Percentiles rank a stretch among this genome's conserved stretches.
Evolutionary conservation across 177 flowering plant genomes (phyloP).

Genomic region (Vitis hybrid): DNA sequence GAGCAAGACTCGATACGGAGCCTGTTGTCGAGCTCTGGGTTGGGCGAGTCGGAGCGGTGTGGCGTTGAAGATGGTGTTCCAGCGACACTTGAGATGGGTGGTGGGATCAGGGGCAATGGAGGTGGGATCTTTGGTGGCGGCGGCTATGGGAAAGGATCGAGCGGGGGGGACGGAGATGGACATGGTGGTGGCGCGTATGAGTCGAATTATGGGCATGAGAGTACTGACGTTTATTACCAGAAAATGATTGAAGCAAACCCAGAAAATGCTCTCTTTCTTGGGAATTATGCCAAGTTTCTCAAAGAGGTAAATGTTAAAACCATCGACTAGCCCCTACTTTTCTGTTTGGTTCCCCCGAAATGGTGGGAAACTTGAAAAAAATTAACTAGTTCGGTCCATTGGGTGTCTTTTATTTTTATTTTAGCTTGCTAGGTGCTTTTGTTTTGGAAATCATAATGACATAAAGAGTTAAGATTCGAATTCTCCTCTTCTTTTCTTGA

Average conservation of each 20-base stretch:
- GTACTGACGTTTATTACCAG: constrained; percentile 41
- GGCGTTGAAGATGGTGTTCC: constrained; percentile 7
- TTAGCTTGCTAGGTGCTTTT: no score
- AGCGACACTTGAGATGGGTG: constrained; percentile 17
- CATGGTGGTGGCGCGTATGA: constrained; percentile 10
- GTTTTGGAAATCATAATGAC: no score
- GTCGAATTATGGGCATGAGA: constrained; percentile 19
- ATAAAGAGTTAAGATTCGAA: no score
- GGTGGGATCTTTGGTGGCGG: constrained; percentile 22
- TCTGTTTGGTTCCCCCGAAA: constrained; percentile 3
- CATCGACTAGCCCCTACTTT: neutral
- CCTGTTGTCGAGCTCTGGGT: constrained; percentile 32
- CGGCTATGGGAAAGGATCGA: constrained; percentile 12
- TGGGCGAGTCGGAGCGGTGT: constrained; percentile 19
- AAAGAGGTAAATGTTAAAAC: constrained; percentile 32
- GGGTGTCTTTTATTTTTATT: no score
- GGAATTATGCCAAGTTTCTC: constrained; percentile 46
- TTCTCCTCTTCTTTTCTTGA: no score
- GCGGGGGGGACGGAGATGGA: constrained; percentile 11
- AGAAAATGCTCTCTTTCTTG: constrained; percentile 33
- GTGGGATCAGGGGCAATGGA: constrained; percentile 20
- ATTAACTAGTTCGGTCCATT: no score
- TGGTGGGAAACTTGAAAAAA: neutral
- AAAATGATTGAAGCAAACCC: constrained; percentile 46
- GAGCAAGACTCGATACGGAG: constrained; percentile 9